Evolutionary conservation across 495 filamentous ascomycete species (phyloP), one percentile per base, ranked within the genome.

Genomic region (Daldinia concentrica): DNA sequence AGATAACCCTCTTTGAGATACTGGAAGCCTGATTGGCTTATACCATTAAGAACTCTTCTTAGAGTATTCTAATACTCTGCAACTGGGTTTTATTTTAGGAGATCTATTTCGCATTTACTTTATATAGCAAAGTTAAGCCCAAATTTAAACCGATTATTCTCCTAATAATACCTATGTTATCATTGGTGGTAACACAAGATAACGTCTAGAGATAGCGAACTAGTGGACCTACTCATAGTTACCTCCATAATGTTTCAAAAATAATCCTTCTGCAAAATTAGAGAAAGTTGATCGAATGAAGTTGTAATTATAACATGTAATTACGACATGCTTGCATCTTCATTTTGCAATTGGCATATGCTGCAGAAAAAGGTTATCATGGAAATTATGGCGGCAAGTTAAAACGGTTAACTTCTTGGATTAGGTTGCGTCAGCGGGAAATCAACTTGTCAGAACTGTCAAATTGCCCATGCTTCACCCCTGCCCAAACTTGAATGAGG

Each of bases 401-500:
- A 58, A 66, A 59, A 51, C 22, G 14, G 5, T 45, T 59, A 52
- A 52, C 27, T 14, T n/a, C 32, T 7, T 22, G 11, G 19, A 15
- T 30, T 22, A 24, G n/a, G n/a, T 30, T 55, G 48, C 37, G n/a
- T 57, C 62, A 48, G 26, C 34, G 9, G 51, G 26, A 57, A 48
- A 32, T 34, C 34, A 64, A 22, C 45, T 39, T 43, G 32, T 55
- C 50, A 52, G 43, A 45, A 27, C 27, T 17, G 6, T 63, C 15
- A 39, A 52, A 32, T 56, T 32, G 14, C 17, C 17, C 54, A 24
- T 69, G 60, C 64, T 29, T 69, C 45, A 41, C 36, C 51, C 37
- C 43, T 64, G 60, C 37, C 41, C 17, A n/a, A 63, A 71, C 52
- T 45, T 41, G 30, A 54, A 66, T 37, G n/a, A 51, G 27, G 30